Evolutionary conservation across 441 rosid species (phyloP).

Genomic region (Aleurites moluccanus): DNA sequence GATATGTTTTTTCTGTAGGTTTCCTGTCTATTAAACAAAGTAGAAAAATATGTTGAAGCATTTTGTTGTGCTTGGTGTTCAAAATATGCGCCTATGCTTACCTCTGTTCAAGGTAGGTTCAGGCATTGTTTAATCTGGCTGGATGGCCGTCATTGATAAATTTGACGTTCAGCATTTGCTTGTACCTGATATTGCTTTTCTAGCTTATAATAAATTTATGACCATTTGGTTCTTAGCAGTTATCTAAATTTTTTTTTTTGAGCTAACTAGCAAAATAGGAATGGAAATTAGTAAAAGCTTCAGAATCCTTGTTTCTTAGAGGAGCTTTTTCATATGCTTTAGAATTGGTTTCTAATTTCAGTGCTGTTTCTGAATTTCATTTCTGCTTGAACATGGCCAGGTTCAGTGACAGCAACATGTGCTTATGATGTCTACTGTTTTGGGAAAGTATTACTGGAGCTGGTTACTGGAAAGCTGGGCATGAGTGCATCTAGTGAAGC

Average conservation of each 20-base stretch:
- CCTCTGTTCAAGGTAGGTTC: not conserved
- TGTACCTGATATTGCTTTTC: not conserved
- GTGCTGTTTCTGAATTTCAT: slow-evolving; percentile 16
- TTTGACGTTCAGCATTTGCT: not conserved
- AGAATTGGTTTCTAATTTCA: not conserved
- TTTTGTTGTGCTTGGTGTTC: not conserved
- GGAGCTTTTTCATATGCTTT: not conserved
- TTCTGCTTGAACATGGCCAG: slow-evolving; percentile 37
- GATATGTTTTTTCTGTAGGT: not conserved
- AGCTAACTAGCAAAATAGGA: not conserved
- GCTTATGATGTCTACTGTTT: slow-evolving; percentile 91
- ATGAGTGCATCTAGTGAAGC: slow-evolving; percentile 60
- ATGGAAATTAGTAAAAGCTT: not conserved
- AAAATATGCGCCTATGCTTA: not conserved
- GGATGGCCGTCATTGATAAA: not conserved
- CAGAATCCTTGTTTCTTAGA: not conserved
- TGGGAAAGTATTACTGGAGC: slow-evolving; percentile 94
- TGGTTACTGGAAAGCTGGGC: slow-evolving; percentile 93
- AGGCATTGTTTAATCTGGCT: not conserved
- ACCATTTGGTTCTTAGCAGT: not conserved
- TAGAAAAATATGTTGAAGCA: not conserved
- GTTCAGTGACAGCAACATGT: slow-evolving; percentile 57
- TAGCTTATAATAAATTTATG: not conserved
- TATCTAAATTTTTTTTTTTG: not conserved
- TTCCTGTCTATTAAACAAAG: not conserved